These are phyloP conservation scores for Ambrosiella beaveri DNA, from an alignment of 2,329 filamentous ascomycete species.

Conservation along the genomic window DNA sequence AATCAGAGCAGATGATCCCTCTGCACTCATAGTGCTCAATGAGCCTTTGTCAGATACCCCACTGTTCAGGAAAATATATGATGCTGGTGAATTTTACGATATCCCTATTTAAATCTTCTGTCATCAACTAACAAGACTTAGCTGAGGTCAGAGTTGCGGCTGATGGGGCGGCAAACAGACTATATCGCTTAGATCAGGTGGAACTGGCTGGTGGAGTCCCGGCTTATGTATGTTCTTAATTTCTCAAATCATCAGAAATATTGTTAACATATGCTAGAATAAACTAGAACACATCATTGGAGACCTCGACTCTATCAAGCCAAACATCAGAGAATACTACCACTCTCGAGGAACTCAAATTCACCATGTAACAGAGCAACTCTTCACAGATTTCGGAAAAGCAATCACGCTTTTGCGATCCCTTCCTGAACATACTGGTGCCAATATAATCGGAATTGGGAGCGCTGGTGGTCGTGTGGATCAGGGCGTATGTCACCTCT, in stretches of 20 bases:
- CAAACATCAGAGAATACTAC: conserved; percentile 49
- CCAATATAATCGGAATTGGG: conserved; percentile 64
- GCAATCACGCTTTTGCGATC: conserved; percentile 44
- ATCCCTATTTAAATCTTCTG: background rate
- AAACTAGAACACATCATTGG: conserved; percentile 62
- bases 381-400: conserved; percentile 85
- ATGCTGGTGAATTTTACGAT: background rate
- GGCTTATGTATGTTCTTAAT: too few species aligned
- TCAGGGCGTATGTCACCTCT: conserved; percentile 75
- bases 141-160: conserved; percentile 52
- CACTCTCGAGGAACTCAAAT: conserved; percentile 29
- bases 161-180: conserved; percentile 75
- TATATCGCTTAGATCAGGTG: conserved; percentile 28
- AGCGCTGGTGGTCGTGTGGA: conserved; percentile 82
- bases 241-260: too few species aligned
- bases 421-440: conserved; percentile 16
- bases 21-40: conserved; percentile 32
- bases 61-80: conserved; percentile 23
- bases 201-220: background rate
- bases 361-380: conserved; percentile 58
- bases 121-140: too few species aligned
- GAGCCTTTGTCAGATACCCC: conserved; percentile 30
- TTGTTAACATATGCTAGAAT: conserved; percentile 22
- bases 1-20: background rate
- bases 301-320: conserved; percentile 69